phyloP scores from a whole-genome alignment of 169 alveolate genomes.

The Eimeria sp. region DNA sequence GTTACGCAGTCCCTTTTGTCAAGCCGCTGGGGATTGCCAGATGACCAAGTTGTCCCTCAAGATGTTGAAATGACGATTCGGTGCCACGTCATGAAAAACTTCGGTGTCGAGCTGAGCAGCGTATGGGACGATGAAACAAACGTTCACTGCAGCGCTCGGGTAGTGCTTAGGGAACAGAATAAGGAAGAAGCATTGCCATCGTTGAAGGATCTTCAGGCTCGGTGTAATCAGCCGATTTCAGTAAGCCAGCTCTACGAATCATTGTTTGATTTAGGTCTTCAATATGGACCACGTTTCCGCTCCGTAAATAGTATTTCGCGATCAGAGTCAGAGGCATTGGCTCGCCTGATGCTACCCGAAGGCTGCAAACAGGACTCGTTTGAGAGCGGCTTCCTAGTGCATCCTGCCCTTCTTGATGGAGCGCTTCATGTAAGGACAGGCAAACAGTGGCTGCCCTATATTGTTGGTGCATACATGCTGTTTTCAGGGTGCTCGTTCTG shows the following conservation, averaged over 20 bases:
- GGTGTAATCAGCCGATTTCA: slow-evolving; percentile 78
- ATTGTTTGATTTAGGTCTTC: slow-evolving; percentile 86
- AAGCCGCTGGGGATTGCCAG: slow-evolving; percentile 58
- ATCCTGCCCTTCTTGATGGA: slow-evolving; percentile 90
- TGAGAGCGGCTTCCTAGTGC: slow-evolving; percentile 88
- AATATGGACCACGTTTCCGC: slow-evolving; percentile 88
- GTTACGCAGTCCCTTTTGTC: slow-evolving; percentile 70
- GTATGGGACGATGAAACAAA: slow-evolving; percentile 83
- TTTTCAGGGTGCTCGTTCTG: not conserved
- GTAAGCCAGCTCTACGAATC: slow-evolving; percentile 83
- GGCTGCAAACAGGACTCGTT: slow-evolving; percentile 84
- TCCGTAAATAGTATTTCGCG: slow-evolving; percentile 84
- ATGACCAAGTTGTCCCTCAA: slow-evolving; percentile 71
- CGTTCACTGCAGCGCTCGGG: slow-evolving; percentile 82
- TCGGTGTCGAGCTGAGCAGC: slow-evolving; percentile 80
- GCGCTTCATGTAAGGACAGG: slow-evolving; percentile 86
- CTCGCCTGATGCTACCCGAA: slow-evolving; percentile 83
- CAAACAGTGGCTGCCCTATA: not conserved
- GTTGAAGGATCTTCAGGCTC: slow-evolving; percentile 33
- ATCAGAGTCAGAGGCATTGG: slow-evolving; percentile 83
- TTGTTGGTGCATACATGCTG: not conserved
- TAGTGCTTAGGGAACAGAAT: slow-evolving; percentile 70
- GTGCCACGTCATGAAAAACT: slow-evolving; percentile 75
- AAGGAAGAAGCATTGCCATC: slow-evolving; percentile 59
- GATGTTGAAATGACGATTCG: slow-evolving; percentile 76